Conservation (phyloP, 108 stramenopile genomes). For the Nannochloropsis salina region DNA sequence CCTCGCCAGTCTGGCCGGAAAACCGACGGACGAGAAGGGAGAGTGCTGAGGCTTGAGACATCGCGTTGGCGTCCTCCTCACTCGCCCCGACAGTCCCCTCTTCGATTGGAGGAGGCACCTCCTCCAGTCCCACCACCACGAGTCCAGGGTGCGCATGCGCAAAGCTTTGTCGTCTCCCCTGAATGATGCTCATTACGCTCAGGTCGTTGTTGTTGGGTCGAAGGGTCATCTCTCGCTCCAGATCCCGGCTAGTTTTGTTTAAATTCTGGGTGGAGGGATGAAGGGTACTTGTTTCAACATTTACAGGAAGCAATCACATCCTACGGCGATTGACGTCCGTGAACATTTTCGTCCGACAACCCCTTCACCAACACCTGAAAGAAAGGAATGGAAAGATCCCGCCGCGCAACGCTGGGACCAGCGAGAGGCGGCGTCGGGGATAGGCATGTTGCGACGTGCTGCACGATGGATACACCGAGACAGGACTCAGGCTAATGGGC, state of each 20-base stretch:
- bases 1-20: constrained; percentile 54
- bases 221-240: constrained; percentile 59
- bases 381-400: too few relatives aligned
- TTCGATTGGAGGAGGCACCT: constrained; percentile 55
- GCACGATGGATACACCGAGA: too few relatives aligned
- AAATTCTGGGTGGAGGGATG: constrained; percentile 49
- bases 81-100: constrained; percentile 44
- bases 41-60: constrained; percentile 51
- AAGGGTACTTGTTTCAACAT: too few relatives aligned
- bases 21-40: constrained; percentile 60
- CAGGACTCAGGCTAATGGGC: too few relatives aligned
- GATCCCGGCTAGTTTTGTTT: constrained; percentile 55
- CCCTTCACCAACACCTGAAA: too few relatives aligned
- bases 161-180: constrained; percentile 61
- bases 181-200: constrained; percentile 68
- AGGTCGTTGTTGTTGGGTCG: constrained; percentile 72
- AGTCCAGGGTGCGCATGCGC: constrained; percentile 64
- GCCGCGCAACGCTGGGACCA: too few relatives aligned
- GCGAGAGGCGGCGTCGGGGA: too few relatives aligned
- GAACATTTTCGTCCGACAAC: too few relatives aligned
- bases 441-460: too few relatives aligned
- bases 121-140: constrained; percentile 62
- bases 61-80: not conserved
- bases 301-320: too few relatives aligned
- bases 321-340: too few relatives aligned